Conservation (phyloP, 257 asterid species). For the Solanum neorickii region DNA sequence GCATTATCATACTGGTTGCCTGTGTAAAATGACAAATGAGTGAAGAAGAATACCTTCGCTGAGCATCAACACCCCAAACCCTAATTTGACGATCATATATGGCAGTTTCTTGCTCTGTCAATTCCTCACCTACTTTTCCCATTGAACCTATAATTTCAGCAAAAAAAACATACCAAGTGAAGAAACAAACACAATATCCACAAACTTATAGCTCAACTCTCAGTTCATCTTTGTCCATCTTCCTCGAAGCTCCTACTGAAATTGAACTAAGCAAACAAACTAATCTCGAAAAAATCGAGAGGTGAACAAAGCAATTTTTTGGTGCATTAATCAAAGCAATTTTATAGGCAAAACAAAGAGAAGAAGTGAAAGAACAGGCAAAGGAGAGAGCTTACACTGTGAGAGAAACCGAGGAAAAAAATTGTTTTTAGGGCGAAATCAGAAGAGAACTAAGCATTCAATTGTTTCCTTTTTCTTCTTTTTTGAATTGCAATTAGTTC, state of each 20-base stretch:
- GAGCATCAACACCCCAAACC: conserved; percentile 99
- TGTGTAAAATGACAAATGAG: neutral
- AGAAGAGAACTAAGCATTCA: neutral
- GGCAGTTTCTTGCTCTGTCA: conserved; percentile 99
- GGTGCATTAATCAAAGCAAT: neutral
- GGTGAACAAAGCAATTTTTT: neutral
- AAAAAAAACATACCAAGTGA: neutral
- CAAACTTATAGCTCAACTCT: neutral
- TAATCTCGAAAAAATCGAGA: neutral
- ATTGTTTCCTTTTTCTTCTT: neutral
- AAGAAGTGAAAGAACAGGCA: neutral
- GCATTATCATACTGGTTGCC: neutral
- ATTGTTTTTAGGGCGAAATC: neutral
- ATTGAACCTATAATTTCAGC: neutral
- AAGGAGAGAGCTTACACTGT: neutral
- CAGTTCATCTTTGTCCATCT: neutral
- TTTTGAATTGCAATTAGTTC: neutral
- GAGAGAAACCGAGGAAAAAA: neutral
- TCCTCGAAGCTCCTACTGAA: neutral
- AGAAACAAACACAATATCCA: neutral
- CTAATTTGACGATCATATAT: conserved; percentile 97
- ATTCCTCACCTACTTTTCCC: conserved; percentile 4
- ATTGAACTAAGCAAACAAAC: neutral
- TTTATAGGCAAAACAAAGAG: neutral
- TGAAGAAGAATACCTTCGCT: conserved; percentile 43